These are phyloP conservation scores for Amphibolis antarctica DNA, from an alignment of 106 monocot species.

Conservation along the genomic window DNA sequence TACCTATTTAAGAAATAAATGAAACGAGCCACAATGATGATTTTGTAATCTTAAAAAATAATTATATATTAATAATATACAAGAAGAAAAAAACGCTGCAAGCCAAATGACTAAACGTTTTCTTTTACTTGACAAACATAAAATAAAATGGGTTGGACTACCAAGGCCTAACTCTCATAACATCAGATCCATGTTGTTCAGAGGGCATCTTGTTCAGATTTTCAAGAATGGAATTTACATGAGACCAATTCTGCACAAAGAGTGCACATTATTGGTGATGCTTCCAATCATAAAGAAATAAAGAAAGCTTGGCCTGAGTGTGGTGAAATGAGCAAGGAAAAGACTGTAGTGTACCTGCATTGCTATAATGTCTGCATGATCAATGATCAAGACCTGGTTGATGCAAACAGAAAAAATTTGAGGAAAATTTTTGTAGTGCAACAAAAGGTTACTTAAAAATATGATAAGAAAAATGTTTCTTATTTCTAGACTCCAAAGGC, in stretches of 20 bases:
- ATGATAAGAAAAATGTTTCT: neutral
- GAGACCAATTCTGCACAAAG: conserved; percentile 75
- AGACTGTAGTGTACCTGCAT: conserved; percentile 57
- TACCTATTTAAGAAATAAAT: conserved; percentile 41
- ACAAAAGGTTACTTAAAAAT: neutral
- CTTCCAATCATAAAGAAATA: neutral
- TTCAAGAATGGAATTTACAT: conserved; percentile 74
- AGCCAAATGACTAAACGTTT: neutral
- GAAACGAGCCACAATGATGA: too few relatives aligned
- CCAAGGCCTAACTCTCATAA: conserved; percentile 93
- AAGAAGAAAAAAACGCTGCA: neutral
- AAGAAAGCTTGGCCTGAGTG: neutral
- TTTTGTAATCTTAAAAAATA: too few relatives aligned
- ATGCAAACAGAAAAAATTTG: neutral
- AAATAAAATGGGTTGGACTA: conserved; percentile 13
- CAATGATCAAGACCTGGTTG: conserved; percentile 64
- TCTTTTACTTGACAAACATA: too few relatives aligned
- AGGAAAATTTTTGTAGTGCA: neutral
- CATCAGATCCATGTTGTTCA: conserved; percentile 70
- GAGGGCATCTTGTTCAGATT: conserved; percentile 62
- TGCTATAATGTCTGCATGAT: conserved; percentile 89
- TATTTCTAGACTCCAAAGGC: neutral
- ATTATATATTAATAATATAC: neutral
- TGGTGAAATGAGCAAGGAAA: neutral
- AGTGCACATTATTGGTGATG: neutral